Conservation (phyloP, 805 yeast species). For the Wickerhamomyces chaumierensis region DNA sequence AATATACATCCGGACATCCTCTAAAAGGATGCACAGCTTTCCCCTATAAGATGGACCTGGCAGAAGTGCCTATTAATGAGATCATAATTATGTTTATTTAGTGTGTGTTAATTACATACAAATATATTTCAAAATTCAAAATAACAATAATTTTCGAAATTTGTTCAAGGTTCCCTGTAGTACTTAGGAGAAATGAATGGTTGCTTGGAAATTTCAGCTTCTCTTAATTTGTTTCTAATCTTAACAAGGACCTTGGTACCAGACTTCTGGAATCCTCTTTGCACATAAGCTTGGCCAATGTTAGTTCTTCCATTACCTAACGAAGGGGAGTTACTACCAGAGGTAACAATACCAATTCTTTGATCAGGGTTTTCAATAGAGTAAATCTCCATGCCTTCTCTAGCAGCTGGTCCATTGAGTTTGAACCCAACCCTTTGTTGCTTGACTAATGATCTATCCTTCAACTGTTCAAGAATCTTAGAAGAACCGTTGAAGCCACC, state of each 20-base stretch:
- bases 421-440: conserved; percentile 65
- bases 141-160: too few relatives aligned
- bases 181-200: conserved; percentile 77
- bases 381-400: conserved; percentile 63
- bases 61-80: too few relatives aligned
- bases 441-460: conserved; percentile 44
- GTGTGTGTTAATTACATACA: too few relatives aligned
- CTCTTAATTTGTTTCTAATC: conserved; percentile 74
- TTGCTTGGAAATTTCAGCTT: conserved; percentile 66
- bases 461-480: conserved; percentile 58
- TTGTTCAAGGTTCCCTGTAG: conserved; percentile 33
- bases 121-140: too few relatives aligned
- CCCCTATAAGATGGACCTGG: too few relatives aligned
- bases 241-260: conserved; percentile 67
- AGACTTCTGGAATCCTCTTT: conserved; percentile 56
- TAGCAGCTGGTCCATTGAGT: conserved; percentile 82
- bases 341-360: conserved; percentile 43
- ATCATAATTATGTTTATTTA: too few relatives aligned
- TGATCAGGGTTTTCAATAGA: conserved; percentile 38
- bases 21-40: too few relatives aligned
- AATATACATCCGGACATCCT: too few relatives aligned
- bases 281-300: conserved; percentile 84
- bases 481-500: conserved; percentile 66
- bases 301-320: conserved; percentile 51
- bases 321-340: conserved; percentile 59